A percentile compares a stretch with the other conserved stretches of the same genome.
phyloP scores from a whole-genome alignment of 2,329 filamentous ascomycete species.

The Venturia carpophila region DNA sequence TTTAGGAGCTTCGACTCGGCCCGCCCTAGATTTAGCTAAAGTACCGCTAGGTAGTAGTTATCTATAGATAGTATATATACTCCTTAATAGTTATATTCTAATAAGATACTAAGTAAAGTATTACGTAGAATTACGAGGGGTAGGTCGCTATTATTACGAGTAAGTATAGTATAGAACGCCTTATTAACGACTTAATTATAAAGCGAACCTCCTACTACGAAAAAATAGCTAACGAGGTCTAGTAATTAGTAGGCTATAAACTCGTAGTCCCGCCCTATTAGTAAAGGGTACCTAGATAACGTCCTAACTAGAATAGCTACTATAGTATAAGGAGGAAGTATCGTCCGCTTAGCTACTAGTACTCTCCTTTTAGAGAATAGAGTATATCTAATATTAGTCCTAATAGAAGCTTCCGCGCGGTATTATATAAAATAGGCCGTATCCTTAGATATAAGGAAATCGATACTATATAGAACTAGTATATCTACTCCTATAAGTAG shows the following conservation, averaged over 20 bases:
- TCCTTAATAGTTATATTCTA: not conserved
- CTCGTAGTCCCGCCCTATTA: not conserved
- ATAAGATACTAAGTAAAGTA: not conserved
- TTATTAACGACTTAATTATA: not conserved
- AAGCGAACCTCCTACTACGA: not conserved
- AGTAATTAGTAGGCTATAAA: not conserved
- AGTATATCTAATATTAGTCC: too few relatives aligned
- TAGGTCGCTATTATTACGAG: not conserved
- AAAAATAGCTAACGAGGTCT: not conserved
- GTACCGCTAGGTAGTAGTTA: not conserved
- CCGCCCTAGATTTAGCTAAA: not conserved
- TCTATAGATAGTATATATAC: too few relatives aligned
- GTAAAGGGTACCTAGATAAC: not conserved
- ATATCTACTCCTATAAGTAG: too few relatives aligned
- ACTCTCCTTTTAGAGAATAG: too few relatives aligned
- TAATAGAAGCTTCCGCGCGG: too few relatives aligned
- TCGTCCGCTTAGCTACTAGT: too few relatives aligned
- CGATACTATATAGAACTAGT: too few relatives aligned
- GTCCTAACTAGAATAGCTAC: too few relatives aligned
- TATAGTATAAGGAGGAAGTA: too few relatives aligned
- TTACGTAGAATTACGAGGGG: not conserved
- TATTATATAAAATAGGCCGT: too few relatives aligned
- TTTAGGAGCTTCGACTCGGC: not conserved
- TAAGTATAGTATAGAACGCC: not conserved
- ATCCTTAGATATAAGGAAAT: too few relatives aligned